Conservation (phyloP, 192 early-diverging fungal species). For the Coemansia sp. region DNA sequence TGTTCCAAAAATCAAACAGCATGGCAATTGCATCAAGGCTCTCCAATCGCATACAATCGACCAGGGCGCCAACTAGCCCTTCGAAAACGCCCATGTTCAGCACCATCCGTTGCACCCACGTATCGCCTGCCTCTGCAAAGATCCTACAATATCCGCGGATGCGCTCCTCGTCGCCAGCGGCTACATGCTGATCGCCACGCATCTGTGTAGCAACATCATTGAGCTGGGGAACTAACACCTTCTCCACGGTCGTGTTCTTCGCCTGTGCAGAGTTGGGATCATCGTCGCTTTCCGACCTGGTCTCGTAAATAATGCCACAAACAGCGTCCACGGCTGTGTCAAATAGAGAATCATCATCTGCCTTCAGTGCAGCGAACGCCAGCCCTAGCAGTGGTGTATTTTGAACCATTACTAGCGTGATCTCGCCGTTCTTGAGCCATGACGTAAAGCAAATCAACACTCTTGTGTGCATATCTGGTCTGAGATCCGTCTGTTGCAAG, state of each 20-base stretch:
- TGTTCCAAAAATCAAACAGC: constrained; percentile 91
- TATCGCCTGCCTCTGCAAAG: constrained; percentile 89
- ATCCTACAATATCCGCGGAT: constrained; percentile 84
- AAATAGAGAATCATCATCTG: constrained; percentile 65
- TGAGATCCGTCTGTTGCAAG: constrained; percentile 62
- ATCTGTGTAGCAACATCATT: constrained; percentile 38
- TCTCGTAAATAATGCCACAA: constrained; percentile 78
- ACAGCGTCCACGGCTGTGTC: constrained; percentile 85
- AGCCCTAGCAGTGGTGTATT: constrained; percentile 68
- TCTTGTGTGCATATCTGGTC: constrained; percentile 63
- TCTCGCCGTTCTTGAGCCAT: constrained; percentile 84
- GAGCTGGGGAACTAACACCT: constrained; percentile 59
- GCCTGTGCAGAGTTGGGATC: constrained; percentile 54
- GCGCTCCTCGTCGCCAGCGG: constrained; percentile 78
- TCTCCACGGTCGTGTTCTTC: constrained; percentile 67
- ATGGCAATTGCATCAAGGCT: constrained; percentile 86
- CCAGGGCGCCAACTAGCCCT: constrained; percentile 78
- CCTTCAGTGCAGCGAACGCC: constrained; percentile 73
- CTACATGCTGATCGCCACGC: constrained; percentile 43
- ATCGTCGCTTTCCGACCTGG: constrained; percentile 54
- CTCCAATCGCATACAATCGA: constrained; percentile 76
- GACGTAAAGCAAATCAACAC: constrained; percentile 76
- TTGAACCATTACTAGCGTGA: constrained; percentile 64
- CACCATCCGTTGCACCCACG: constrained; percentile 76
- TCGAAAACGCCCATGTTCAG: constrained; percentile 68